These are phyloP conservation scores for Pythium scleroteichum DNA, from an alignment of 352 stramenopile species.

Conservation along the genomic window DNA sequence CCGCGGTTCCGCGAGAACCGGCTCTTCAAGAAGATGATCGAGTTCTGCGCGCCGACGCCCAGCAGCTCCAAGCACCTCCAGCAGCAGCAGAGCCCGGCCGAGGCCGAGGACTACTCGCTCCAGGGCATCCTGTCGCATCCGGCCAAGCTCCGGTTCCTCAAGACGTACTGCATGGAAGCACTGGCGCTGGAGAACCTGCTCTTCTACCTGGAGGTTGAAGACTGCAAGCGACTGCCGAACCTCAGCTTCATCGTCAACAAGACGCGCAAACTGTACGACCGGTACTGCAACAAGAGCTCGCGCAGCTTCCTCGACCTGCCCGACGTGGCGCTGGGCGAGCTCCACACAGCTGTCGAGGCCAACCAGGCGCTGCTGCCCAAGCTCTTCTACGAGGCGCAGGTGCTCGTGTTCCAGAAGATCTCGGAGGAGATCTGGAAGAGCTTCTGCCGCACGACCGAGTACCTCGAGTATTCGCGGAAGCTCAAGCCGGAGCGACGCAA, in stretches of 20 bases:
- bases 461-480: slow-evolving; percentile 59
- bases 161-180: slow-evolving; percentile 86
- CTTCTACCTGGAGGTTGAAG: slow-evolving; percentile 84
- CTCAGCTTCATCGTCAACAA: slow-evolving; percentile 80
- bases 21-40: slow-evolving; percentile 75
- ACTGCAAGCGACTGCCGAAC: slow-evolving; percentile 83
- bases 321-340: slow-evolving; percentile 35
- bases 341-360: slow-evolving; percentile 50
- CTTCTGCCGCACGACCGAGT: slow-evolving; percentile 72
- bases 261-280: slow-evolving; percentile 77
- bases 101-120: slow-evolving; percentile 61
- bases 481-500: slow-evolving; percentile 30
- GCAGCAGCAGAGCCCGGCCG: slow-evolving; percentile 25
- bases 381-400: slow-evolving; percentile 71
- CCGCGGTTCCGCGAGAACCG: slow-evolving; percentile 77
- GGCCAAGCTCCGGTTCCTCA: slow-evolving; percentile 81
- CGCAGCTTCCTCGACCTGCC: slow-evolving; percentile 50
- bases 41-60: slow-evolving; percentile 50
- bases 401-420: slow-evolving; percentile 55
- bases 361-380: slow-evolving; percentile 55
- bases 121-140: slow-evolving; percentile 62
- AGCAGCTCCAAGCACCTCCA: slow-evolving; percentile 20
- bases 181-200: slow-evolving; percentile 81
- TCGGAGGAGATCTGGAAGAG: slow-evolving; percentile 69
- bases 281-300: slow-evolving; percentile 57